A percentile compares a stretch with the other conserved stretches of the same genome.
phyloP scores from a whole-genome alignment of 2,329 filamentous ascomycete species.

The Trichoderma pleuroti region DNA sequence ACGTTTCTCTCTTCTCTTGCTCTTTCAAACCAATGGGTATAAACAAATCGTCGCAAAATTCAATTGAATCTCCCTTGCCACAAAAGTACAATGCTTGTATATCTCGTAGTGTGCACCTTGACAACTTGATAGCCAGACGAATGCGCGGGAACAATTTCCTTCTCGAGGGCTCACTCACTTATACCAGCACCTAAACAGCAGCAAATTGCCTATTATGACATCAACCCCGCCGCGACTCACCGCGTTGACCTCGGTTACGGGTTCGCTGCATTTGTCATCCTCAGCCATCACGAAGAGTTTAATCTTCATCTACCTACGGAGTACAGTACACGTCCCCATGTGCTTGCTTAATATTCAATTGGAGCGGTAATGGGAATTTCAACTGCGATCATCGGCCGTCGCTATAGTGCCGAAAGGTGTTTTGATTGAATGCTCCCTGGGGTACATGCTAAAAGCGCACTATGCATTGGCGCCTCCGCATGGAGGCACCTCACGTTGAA shows the following conservation, averaged over 20 bases:
- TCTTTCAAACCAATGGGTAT: neutral
- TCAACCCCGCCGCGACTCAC: slow-evolving; percentile 11
- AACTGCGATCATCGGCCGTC: neutral
- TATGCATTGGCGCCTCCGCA: neutral
- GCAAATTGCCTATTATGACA: slow-evolving; percentile 5
- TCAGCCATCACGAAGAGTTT: neutral
- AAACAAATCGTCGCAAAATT: neutral
- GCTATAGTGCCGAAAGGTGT: neutral
- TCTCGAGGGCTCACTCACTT: neutral
- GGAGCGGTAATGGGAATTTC: neutral
- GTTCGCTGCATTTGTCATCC: slow-evolving; percentile 5
- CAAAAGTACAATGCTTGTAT: neutral
- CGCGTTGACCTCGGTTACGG: slow-evolving; percentile 7
- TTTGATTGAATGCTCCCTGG: neutral
- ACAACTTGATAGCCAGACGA: neutral
- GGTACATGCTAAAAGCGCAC: neutral
- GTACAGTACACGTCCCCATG: no score
- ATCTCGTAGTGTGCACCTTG: neutral
- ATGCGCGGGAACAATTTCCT: neutral
- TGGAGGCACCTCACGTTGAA: neutral
- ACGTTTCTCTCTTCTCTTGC: neutral
- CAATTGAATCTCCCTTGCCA: neutral
- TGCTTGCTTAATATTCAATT: neutral
- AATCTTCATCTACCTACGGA: neutral
- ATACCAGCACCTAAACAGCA: neutral